phyloP scores from a whole-genome alignment of 163 green algal genomes.

The Scenedesmus sp. region DNA sequence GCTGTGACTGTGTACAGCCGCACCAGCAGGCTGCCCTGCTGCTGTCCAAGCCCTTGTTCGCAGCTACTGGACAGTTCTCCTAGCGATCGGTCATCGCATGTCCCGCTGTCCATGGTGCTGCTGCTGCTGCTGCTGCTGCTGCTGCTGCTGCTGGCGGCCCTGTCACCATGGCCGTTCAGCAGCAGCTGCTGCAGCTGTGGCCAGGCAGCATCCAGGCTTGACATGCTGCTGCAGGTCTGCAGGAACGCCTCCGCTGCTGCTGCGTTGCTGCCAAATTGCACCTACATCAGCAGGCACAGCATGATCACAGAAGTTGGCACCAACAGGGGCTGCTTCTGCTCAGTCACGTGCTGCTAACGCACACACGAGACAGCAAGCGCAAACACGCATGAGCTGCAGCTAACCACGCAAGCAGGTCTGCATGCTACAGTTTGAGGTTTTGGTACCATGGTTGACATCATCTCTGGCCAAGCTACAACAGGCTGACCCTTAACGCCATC shows the following conservation, averaged over 20 bases:
- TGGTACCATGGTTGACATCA: too few species aligned
- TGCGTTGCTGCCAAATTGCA: not conserved
- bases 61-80: not conserved
- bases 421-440: too few species aligned
- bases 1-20: not conserved
- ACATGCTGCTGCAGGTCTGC: constrained; percentile 16
- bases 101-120: not conserved
- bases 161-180: not conserved
- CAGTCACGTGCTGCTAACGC: too few species aligned
- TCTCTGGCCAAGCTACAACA: too few species aligned
- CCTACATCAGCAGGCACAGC: not conserved
- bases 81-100: not conserved
- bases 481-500: too few species aligned
- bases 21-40: not conserved
- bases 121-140: not conserved
- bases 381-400: not conserved
- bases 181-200: constrained; percentile 20
- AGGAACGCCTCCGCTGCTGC: not conserved
- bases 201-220: not conserved
- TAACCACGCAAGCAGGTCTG: not conserved
- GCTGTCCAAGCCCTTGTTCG: not conserved
- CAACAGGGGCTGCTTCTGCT: too few species aligned
- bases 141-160: not conserved
- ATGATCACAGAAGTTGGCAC: not conserved
- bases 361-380: not conserved